Conservation (phyloP, 2,329 filamentous ascomycete genomes). For the Orbilia ellipsospora region DNA sequence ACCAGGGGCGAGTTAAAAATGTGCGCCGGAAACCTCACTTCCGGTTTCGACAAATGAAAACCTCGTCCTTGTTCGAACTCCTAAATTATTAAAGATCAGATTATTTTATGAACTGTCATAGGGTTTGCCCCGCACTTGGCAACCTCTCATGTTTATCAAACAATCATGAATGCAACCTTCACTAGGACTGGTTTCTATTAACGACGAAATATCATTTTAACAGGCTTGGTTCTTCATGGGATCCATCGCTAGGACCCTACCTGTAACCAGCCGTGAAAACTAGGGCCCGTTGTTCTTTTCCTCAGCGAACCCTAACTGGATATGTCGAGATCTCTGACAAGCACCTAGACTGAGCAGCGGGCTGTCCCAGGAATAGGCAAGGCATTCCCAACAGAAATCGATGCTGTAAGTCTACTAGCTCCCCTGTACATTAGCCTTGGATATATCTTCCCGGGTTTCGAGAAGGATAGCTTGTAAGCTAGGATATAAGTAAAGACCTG, state of each 20-base stretch:
- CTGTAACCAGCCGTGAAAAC: conserved; percentile 1
- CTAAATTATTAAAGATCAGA: conserved; percentile 41
- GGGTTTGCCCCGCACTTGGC: conserved; percentile 33
- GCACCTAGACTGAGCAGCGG: conserved; percentile 8
- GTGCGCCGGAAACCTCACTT: conserved; percentile 1
- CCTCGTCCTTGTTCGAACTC: conserved; percentile 10
- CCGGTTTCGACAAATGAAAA: conserved; percentile 23
- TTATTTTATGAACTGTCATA: conserved; percentile 21
- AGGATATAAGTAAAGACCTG: not conserved
- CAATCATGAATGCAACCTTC: not conserved
- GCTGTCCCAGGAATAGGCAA: conserved; percentile 35
- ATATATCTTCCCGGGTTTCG: conserved; percentile 54
- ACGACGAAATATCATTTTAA: not conserved
- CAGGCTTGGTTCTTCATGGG: conserved; percentile 16
- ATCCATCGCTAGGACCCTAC: conserved; percentile 8
- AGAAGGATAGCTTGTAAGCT: conserved; percentile 35
- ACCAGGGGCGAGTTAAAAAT: conserved; percentile 17
- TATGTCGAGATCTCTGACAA: conserved; percentile 44
- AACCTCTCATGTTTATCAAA: conserved; percentile 23
- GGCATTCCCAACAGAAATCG: conserved; percentile 47
- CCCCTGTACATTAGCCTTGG: conserved; percentile 29
- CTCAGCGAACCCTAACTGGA: conserved; percentile 23
- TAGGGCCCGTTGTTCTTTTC: conserved; percentile 34
- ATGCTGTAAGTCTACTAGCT: not conserved
- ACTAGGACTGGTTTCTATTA: conserved; percentile 16